These are phyloP conservation scores for Candida andamanensis DNA, from an alignment of 805 yeast species.

Conservation along the genomic window DNA sequence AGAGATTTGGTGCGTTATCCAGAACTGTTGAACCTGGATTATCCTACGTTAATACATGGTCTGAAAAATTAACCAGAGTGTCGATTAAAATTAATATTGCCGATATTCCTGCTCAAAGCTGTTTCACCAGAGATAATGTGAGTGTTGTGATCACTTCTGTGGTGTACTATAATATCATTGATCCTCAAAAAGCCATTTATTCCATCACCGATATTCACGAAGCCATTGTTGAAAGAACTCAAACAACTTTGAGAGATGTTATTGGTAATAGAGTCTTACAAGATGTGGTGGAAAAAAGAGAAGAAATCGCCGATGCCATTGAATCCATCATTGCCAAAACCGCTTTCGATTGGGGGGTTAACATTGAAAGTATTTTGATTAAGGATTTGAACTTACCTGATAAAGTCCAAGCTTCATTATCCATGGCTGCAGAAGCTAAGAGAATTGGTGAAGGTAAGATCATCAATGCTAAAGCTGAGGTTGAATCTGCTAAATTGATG, in stretches of 20 bases:
- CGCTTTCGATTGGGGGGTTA: conserved; percentile 67
- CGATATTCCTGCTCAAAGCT: conserved; percentile 62
- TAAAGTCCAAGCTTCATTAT: conserved; percentile 53
- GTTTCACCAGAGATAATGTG: conserved; percentile 70
- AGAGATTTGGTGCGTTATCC: conserved; percentile 61
- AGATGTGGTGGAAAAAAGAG: conserved; percentile 69
- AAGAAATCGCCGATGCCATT: conserved; percentile 62
- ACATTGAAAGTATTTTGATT: conserved; percentile 60
- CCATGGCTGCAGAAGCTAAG: conserved; percentile 72
- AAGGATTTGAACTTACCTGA: conserved; percentile 57
- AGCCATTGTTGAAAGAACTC: conserved; percentile 63
- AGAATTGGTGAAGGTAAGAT: conserved; percentile 74
- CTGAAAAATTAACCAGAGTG: conserved; percentile 49
- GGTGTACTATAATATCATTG: conserved; percentile 59
- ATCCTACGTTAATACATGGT: conserved; percentile 57
- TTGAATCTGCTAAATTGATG: conserved; percentile 70
- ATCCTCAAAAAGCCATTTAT: conserved; percentile 62
- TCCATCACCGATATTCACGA: conserved; percentile 49
- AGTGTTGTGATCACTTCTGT: conserved; percentile 59
- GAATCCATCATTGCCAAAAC: conserved; percentile 56
- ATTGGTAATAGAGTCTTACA: conserved; percentile 61
- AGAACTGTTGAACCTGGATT: conserved; percentile 68
- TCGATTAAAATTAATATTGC: conserved; percentile 53
- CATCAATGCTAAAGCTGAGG: conserved; percentile 71
- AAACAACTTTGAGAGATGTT: conserved; percentile 69